Evolutionary conservation across 1,284 basidiomycete genomes (phyloP), one percentile per base, ranked within the genome.

Genomic region (Sanghuangporus sanghuang): DNA sequence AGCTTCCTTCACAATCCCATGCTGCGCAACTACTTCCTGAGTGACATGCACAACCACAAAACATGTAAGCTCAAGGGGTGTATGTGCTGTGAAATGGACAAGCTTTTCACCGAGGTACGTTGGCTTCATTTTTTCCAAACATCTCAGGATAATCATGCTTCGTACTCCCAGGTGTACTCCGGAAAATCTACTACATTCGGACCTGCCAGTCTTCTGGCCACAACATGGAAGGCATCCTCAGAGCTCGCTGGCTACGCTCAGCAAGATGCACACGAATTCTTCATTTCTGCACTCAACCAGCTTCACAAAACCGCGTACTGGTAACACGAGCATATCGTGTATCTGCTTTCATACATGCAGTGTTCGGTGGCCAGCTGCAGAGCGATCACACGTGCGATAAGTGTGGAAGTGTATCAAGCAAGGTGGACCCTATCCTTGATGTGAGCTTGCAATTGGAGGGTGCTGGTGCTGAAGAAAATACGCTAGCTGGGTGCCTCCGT

Each of bases 21-120:
- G 4, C 79, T 98, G 8, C 85, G 94, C 50, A 93, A 93, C 69
- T 95, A 92, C 74, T 98, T 96, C 71, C 83, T 98, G 16, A 85
- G 89, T 57, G 96, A 98, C 73, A 89, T 86, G 70, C 94, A 96
- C 72, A 89, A 91, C 72, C 75, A 77, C 70, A 79, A 78, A 69
- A 73, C 86, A 65, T 93, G 92, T 75, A 88, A 85, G 71, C 75
- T 78, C 46, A 85, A 86, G 49, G 85, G 90, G 39, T 99, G 96
- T 74, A 90, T 92, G 59, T 95, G 90, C 63, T 99, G 96, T 74
- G 96, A 98, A 75, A 90, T 99, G 89, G 96, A 98, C 74, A 87
- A 85, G 67, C 81, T 98, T 5, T 96, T 96, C 73, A 78, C 86
- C 27, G 95, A 97, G 79, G 93, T 93, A 65, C 57, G 70, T 57